Base-by-base conservation (phyloP, 495 filamentous ascomycete genomes). In the Penicillium bialowiezense region DNA sequence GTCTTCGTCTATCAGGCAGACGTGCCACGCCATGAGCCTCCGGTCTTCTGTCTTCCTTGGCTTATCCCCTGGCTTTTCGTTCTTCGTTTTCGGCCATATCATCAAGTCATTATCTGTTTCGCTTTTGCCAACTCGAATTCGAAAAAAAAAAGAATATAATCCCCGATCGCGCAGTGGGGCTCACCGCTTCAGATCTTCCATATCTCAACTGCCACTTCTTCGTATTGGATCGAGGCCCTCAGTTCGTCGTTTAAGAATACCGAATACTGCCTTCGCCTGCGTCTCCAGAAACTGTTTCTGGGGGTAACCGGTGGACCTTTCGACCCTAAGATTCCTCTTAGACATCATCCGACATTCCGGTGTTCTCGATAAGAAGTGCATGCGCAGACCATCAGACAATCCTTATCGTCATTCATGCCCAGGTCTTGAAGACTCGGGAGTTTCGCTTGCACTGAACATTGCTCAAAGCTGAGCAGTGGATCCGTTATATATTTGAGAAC, bases 1-100 rank as follows among this genome's bases (percentile, higher is more conserved):
- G 41, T 44, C 0, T 60, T 67, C 65, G 61, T 65, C 69, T 64
- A 69, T 69, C 64, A 72, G 69, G 69, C 69, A 72, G 69, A 72
- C 69, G 65, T 61, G 65, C 56, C 54, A 52, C 59, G 60, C 58
- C 52, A 48, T 65, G 62, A 59, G 26, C 23, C 41, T 43, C 46
- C 42, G 38, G 58, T 59, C 49, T n/a, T 52, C 56, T 51, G 44
- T 54, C 41, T 53, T 51, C 46, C 50, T 54, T 46, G 49, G 37
- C 35, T 37, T 34, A 18, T 38, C 32, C 48, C 51, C 50, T 36
- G 52, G 20, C 35, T 21, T 38, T 37, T 36, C 23, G 15, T 47
- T 51, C 37, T 41, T 28, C 10, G 14, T 44, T 47, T 50, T 55
- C 33, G 48, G 39, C 23, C 23, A 26, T 3, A 26, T 26, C 23